A percentile compares a stretch with the other conserved stretches of the same genome.
phyloP scores from a whole-genome alignment of 202 grass and related monocot genomes.

The Brachypodium distachyon region DNA sequence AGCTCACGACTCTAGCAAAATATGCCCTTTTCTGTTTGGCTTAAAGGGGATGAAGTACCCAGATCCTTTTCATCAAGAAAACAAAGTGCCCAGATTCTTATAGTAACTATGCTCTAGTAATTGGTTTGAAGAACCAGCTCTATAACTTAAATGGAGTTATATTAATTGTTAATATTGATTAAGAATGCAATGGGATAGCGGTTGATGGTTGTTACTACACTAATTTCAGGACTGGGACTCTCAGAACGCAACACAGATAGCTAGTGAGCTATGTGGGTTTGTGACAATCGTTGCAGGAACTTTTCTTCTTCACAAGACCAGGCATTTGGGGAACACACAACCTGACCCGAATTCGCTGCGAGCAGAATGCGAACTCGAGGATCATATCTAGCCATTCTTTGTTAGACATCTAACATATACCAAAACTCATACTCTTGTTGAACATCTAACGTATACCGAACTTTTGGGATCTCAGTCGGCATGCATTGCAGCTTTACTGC shows the following conservation, averaged over 20 bases:
- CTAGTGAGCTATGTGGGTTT: constrained; percentile 51
- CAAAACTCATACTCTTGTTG: constrained; percentile 6
- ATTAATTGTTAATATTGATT: background rate
- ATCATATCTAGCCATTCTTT: constrained; percentile 21
- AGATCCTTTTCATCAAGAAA: too few relatives aligned
- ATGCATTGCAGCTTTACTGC: background rate
- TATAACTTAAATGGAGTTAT: background rate
- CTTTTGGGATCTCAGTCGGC: background rate
- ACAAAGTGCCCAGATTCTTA: background rate
- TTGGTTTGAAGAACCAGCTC: background rate
- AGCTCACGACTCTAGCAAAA: background rate
- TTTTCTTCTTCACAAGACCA: constrained; percentile 79
- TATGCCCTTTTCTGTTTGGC: background rate
- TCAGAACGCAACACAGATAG: constrained; percentile 59
- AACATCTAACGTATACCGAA: background rate
- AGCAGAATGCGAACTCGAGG: constrained; percentile 38
- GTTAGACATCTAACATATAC: constrained; percentile 9
- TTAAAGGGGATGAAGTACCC: background rate
- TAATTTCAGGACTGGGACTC: constrained; percentile 59
- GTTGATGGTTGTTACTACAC: background rate
- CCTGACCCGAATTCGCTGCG: constrained; percentile 22
- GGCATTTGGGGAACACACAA: constrained; percentile 46
- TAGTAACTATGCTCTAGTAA: background rate
- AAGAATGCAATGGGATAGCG: background rate
- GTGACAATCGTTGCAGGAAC: constrained; percentile 66